Evolutionary conservation across 805 yeast genomes (phyloP), one percentile per base, ranked within the genome.

Genomic region (Candida mattraensis): DNA sequence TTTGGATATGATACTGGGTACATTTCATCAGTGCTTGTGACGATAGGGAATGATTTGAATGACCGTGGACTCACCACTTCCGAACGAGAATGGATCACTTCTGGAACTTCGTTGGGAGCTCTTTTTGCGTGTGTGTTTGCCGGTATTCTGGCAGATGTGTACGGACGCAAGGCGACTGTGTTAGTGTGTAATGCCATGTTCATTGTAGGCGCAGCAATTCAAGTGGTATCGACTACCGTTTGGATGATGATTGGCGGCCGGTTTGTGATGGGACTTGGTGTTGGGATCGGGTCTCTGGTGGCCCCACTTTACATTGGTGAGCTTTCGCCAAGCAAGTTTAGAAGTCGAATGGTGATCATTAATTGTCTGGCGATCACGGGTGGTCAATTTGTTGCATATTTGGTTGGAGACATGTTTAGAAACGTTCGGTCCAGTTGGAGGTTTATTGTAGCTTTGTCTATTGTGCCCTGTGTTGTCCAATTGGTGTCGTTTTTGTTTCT

Each of bases 1-100:
- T 75, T 75, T 53, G 81, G 81, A 7, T 75, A 75, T 48, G 81
- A 75, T 48, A 75, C 81, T 4, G 81, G 80, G 4, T 75, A 75
- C 50, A 74, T 75, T 11, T 74, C 80, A 4, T 68, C 78, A 10
- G 80, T 77, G 1, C 57, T 75, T 46, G 78, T 75, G 19, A 66
- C 67, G 14, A 61, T 75, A 10, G 78, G 78, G 1, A 62, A 69
- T 0, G 80, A 73, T 50, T 58, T 75, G 42, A 50, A 61, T 43
- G 50, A 47, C 7, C 63, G 64, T 31, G 35, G 53, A 8, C 56
- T 74, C 33, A 60, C 74, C 3, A 56, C 57, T 13, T 68, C 67
- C 2, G 73, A 74, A 31, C 71, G 72, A 48, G 78, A 75, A 51
- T 61, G 66, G 48, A 72, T 75, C 33, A 73, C 80, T 0, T 66